phyloP scores from a whole-genome alignment of 805 yeast species.

The Wickerhamomyces silvicola region DNA sequence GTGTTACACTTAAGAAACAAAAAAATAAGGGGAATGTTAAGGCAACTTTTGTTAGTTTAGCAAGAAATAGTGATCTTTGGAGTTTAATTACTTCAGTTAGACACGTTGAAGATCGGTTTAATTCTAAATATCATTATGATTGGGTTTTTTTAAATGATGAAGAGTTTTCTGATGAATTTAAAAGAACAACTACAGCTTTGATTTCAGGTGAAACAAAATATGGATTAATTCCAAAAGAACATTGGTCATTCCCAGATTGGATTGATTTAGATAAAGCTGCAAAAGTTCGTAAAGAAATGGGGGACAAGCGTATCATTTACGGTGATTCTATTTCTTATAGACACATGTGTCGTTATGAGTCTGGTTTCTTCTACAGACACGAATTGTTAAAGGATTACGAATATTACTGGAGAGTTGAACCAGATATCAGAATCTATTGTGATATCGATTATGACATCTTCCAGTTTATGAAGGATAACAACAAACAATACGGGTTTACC shows the following conservation, averaged over 20 bases:
- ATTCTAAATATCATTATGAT: slow-evolving; percentile 56
- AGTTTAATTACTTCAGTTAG: slow-evolving; percentile 53
- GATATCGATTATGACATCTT: slow-evolving; percentile 64
- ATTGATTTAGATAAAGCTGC: slow-evolving; percentile 50
- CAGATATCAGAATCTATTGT: slow-evolving; percentile 56
- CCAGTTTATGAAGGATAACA: slow-evolving; percentile 48
- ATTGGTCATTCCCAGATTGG: slow-evolving; percentile 68
- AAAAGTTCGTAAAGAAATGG: slow-evolving; percentile 38
- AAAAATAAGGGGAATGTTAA: slow-evolving; percentile 28
- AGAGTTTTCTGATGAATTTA: slow-evolving; percentile 54
- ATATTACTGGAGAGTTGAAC: slow-evolving; percentile 78
- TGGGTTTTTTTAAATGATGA: slow-evolving; percentile 76
- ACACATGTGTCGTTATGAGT: slow-evolving; percentile 54
- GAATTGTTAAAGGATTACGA: slow-evolving; percentile 52
- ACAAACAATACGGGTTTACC: slow-evolving; percentile 63
- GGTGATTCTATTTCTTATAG: slow-evolving; percentile 60
- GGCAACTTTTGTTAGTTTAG: slow-evolving; percentile 65
- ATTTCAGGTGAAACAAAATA: slow-evolving; percentile 59
- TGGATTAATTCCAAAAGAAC: slow-evolving; percentile 53
- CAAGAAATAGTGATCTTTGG: slow-evolving; percentile 61
- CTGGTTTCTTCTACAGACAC: slow-evolving; percentile 60
- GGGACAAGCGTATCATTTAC: slow-evolving; percentile 41
- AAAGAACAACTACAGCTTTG: slow-evolving; percentile 35
- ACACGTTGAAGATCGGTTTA: slow-evolving; percentile 64
- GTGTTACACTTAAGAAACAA: slow-evolving; percentile 14